Conservation (phyloP, 2,329 filamentous ascomycete genomes). For the Fusarium sp. region DNA sequence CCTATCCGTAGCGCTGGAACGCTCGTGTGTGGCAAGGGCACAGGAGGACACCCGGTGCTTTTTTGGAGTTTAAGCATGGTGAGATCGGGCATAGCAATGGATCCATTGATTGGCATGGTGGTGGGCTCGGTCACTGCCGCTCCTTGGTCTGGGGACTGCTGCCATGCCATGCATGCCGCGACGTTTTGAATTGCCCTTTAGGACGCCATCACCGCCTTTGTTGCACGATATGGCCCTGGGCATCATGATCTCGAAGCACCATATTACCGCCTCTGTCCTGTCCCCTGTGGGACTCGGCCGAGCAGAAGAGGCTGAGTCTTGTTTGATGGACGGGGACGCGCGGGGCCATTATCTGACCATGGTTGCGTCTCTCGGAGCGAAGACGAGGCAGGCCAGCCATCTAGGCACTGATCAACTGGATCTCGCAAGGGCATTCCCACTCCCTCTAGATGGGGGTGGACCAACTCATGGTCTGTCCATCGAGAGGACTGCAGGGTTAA, state of each 20-base stretch:
- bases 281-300: constrained; percentile 23
- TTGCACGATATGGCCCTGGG: constrained; percentile 30
- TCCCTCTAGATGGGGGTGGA: constrained; percentile 9
- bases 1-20: constrained; percentile 19
- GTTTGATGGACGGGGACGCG: constrained; percentile 3
- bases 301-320: constrained; percentile 13
- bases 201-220: constrained; percentile 38
- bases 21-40: constrained; percentile 8
- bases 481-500: constrained; percentile 16
- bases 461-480: constrained; percentile 30
- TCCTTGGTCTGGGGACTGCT: constrained; percentile 13
- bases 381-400: constrained; percentile 11
- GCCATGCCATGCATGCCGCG: constrained; percentile 12
- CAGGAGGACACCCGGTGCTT: neutral
- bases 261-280: constrained; percentile 10
- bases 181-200: constrained; percentile 10
- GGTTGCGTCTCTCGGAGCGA: constrained; percentile 17
- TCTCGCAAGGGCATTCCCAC: constrained; percentile 26
- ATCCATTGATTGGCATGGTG: neutral
- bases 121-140: constrained; percentile 15
- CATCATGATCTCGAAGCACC: constrained; percentile 23
- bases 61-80: neutral
- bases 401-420: constrained; percentile 1
- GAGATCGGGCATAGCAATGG: neutral
- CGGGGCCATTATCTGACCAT: constrained; percentile 27